Evolutionary conservation across 495 filamentous ascomycete species (phyloP).

Genomic region (Alectoria sarmentosa): DNA sequence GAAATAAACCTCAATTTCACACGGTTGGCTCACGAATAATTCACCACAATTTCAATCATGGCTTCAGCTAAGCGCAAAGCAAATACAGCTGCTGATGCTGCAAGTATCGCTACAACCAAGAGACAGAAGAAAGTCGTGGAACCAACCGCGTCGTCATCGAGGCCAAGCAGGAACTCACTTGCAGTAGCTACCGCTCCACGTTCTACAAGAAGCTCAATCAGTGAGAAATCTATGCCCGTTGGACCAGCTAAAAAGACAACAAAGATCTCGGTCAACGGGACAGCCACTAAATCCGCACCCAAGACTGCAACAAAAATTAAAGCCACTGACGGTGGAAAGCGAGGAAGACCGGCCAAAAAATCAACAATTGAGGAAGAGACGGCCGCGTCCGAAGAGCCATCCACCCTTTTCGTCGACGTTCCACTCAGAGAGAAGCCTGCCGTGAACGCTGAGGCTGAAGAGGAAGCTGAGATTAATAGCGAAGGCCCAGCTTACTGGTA

Average conservation of each 20-base stretch:
- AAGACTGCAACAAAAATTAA: slow-evolving; percentile 12
- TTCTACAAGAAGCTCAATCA: slow-evolving; percentile 14
- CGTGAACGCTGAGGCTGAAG: neutral
- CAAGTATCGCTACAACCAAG: slow-evolving; percentile 4
- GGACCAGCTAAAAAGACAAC: slow-evolving; percentile 8
- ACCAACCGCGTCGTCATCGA: slow-evolving; percentile 24
- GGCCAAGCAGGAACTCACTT: slow-evolving; percentile 21
- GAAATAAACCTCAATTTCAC: neutral
- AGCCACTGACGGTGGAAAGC: slow-evolving; percentile 15
- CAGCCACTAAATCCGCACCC: slow-evolving; percentile 11
- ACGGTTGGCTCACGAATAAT: neutral
- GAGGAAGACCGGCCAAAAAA: slow-evolving; percentile 7
- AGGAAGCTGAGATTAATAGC: slow-evolving; percentile 5
- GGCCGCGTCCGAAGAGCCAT: neutral
- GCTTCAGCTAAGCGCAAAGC: slow-evolving; percentile 14
- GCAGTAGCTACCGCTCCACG: slow-evolving; percentile 12
- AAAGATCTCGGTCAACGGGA: slow-evolving; percentile 9
- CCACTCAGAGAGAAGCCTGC: neutral
- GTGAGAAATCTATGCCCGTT: slow-evolving; percentile 8
- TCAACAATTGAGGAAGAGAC: neutral
- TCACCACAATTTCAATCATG: neutral
- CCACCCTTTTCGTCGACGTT: slow-evolving; percentile 2
- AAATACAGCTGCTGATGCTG: neutral
- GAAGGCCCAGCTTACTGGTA: slow-evolving; percentile 18
- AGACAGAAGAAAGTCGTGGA: slow-evolving; percentile 17